These are phyloP conservation scores for Eucalyptus erythrocorys DNA, from an alignment of 345 rosid genomes.

Conservation along the genomic window DNA sequence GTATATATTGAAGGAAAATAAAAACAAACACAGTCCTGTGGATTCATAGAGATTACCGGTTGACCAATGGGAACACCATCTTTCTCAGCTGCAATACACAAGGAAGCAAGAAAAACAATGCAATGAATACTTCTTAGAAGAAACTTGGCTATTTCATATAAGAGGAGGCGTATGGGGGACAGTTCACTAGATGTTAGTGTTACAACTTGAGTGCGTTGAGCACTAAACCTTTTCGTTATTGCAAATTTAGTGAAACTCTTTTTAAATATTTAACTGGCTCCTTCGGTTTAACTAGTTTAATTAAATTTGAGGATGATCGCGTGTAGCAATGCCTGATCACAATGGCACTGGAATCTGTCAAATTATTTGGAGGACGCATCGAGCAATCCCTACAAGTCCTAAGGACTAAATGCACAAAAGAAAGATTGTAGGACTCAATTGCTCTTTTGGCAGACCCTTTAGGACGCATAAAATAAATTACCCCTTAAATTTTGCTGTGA, in stretches of 20 bases:
- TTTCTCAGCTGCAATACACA: neutral
- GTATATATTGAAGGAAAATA: neutral
- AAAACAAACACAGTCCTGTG: neutral
- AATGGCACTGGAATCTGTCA: neutral
- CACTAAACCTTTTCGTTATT: neutral
- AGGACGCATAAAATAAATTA: neutral
- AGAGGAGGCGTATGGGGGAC: neutral
- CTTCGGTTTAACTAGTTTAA: neutral
- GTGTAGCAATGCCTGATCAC: neutral
- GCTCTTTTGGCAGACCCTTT: neutral
- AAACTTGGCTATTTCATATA: neutral
- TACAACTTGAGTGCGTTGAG: neutral
- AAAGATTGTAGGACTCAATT: neutral
- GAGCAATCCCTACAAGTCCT: neutral
- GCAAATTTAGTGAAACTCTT: neutral
- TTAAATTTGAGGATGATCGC: neutral
- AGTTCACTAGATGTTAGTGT: neutral
- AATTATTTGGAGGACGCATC: neutral
- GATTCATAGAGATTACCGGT: neutral
- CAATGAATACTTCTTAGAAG: neutral
- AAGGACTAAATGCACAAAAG: neutral
- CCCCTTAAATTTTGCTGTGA: neutral
- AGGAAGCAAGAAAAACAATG: neutral
- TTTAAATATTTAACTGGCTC: neutral
- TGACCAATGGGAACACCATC: constrained; percentile 2